Evolutionary conservation across 2,329 filamentous ascomycete species (phyloP).

Genomic region (Penicillium janthinellum): DNA sequence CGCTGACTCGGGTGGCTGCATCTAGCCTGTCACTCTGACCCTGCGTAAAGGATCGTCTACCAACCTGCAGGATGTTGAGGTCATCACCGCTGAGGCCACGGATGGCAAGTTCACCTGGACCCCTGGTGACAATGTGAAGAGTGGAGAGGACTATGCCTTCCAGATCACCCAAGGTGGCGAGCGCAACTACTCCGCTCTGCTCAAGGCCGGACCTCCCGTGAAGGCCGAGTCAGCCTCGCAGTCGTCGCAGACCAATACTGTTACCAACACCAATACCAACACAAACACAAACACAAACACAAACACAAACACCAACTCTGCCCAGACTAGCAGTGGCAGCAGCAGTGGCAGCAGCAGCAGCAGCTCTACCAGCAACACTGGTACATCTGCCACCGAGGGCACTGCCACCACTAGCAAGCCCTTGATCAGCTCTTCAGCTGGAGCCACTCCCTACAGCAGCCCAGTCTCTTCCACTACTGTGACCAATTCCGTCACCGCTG

Average conservation of each 20-base stretch:
- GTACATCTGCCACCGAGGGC: conserved; percentile 22
- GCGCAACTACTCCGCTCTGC: conserved; percentile 59
- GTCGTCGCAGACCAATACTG: conserved; percentile 4
- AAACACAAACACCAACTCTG: conserved; percentile 5
- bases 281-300: conserved; percentile 13
- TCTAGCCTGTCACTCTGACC: conserved; percentile 56
- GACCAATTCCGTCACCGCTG: conserved; percentile 9
- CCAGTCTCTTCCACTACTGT: conserved; percentile 18
- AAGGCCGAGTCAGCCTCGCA: conserved; percentile 16
- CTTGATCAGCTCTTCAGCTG: conserved; percentile 31
- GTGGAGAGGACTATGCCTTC: conserved; percentile 59
- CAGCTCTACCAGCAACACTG: conserved; percentile 18
- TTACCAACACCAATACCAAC: conserved; percentile 4
- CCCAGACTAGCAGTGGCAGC: conserved; percentile 12
- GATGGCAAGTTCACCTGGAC: conserved; percentile 56
- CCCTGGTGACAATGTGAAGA: conserved; percentile 45
- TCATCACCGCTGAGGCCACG: conserved; percentile 50
- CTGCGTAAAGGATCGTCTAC: conserved; percentile 56
- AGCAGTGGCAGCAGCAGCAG: conserved; percentile 13
- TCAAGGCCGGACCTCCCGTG: conserved; percentile 47
- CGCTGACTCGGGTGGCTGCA: neutral
- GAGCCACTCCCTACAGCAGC: conserved; percentile 26
- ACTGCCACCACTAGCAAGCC: conserved; percentile 63
- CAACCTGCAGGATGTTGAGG: conserved; percentile 54
- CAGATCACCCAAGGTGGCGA: conserved; percentile 56